Evolutionary conservation across 495 filamentous ascomycete genomes (phyloP).

Genomic region (Penicillium fimorum): DNA sequence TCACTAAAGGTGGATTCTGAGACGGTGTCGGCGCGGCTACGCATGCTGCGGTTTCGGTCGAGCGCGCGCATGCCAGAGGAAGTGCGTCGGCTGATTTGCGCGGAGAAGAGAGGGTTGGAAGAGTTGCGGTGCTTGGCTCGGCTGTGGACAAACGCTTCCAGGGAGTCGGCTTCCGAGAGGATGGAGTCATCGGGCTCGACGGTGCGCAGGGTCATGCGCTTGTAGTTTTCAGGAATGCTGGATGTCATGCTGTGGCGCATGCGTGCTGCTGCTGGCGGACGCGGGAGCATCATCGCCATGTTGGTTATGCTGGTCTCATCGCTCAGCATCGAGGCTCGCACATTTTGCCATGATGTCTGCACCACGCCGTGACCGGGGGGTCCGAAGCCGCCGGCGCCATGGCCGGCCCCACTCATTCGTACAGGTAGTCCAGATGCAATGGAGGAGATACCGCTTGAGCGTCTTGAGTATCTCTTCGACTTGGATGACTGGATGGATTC

Average conservation of each 20-base stretch:
- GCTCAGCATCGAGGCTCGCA: constrained; percentile 36
- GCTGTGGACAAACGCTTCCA: constrained; percentile 47
- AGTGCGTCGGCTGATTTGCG: constrained; percentile 35
- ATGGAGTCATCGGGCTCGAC: constrained; percentile 37
- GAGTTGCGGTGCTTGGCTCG: constrained; percentile 46
- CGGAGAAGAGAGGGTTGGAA: constrained; percentile 44
- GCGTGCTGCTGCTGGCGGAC: constrained; percentile 32
- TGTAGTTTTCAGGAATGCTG: constrained; percentile 33
- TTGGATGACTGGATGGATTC: constrained; percentile 42
- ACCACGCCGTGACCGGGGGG: constrained; percentile 46
- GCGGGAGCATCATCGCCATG: constrained; percentile 41
- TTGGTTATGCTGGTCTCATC: constrained; percentile 40
- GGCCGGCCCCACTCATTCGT: constrained; percentile 46
- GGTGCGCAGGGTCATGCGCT: constrained; percentile 35
- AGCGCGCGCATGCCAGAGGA: constrained; percentile 40
- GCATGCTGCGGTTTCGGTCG: constrained; percentile 37
- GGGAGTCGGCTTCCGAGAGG: constrained; percentile 43
- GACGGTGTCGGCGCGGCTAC: constrained; percentile 43
- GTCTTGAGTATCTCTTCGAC: constrained; percentile 43
- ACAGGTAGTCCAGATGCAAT: constrained; percentile 40
- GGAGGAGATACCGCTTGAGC: constrained; percentile 45
- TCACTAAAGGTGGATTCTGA: constrained; percentile 37
- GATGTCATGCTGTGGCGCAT: constrained; percentile 31
- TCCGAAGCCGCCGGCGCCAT: constrained; percentile 50
- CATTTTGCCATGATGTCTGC: constrained; percentile 50